A percentile compares a stretch with the other conserved stretches of the same genome.
Conservation (phyloP, 148 eudicot species). For the Fagopyrum homotropicum region DNA sequence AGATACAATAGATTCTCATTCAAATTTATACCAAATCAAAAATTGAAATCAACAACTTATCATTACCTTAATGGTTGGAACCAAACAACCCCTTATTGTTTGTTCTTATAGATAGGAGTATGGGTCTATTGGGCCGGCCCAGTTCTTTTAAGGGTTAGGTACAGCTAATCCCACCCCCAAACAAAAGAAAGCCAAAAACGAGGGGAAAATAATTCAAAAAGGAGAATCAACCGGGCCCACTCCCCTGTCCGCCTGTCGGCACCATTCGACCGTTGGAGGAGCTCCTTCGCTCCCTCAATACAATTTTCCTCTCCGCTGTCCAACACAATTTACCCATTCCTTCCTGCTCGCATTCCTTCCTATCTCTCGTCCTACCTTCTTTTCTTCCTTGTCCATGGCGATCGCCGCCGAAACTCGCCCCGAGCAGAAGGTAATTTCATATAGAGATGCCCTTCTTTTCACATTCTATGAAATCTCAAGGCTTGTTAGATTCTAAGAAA, state of each 20-base stretch:
- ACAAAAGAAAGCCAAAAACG: background rate
- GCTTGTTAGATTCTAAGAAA: background rate
- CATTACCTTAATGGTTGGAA: no score
- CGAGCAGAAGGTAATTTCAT: constrained; percentile 33
- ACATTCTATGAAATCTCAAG: background rate
- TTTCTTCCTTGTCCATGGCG: constrained; percentile 28
- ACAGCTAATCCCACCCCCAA: no score
- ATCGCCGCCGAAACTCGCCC: constrained; percentile 36
- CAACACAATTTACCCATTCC: background rate
- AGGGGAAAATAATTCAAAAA: background rate
- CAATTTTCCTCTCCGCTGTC: constrained; percentile 8
- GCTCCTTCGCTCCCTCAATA: constrained; percentile 15
- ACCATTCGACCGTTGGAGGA: constrained; percentile 1
- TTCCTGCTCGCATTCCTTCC: constrained; percentile 11
- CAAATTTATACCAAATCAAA: no score
- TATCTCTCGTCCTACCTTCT: constrained; percentile 4
- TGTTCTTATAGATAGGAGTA: no score
- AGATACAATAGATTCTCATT: no score
- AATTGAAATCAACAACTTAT: no score
- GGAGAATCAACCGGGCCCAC: background rate
- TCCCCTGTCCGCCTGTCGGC: background rate
- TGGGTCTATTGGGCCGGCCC: no score
- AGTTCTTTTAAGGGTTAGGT: no score
- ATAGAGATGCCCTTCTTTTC: background rate
- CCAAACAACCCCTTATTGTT: no score